Evolutionary conservation across 768 basidiomycete species (phyloP), one percentile per base, ranked within the genome.

Genomic region (Mrakia frigida): DNA sequence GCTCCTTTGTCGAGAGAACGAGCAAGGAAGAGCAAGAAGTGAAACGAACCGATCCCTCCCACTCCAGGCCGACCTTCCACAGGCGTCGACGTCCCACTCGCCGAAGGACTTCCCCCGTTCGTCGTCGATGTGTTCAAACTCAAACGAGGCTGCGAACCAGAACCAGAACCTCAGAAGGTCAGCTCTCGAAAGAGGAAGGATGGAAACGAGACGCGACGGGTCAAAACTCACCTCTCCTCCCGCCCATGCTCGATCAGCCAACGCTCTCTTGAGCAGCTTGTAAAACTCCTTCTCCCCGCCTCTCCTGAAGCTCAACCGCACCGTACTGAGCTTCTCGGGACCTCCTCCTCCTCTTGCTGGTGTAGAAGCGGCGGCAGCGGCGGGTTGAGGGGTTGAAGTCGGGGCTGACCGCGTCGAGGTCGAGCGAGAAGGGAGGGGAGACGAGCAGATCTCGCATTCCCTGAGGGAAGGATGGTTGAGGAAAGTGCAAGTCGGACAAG

Each of bases 401-500:
- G 78, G 37, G 46, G 73, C 39, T 76, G 81, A 43, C 73, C 79
- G 67, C 39, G 46, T 50, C 16, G 81, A 73, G 70, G 46, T 50
- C 16, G 81, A 73, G 70, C 74, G 28, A 25, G 80, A 56, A 39
- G 89, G 89, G 14, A 98, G 85, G 0, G 88, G 85, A 6, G 93
- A 90, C 7, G 86, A 87, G 81, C 96, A 98, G 3, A 98, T 91
- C 83, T 98, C 96, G 84, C 96, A 98, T 11, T 84, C 82, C 0
- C 83, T 83, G 74, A 94, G 85, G 0, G 88, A 90, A 0, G 89
- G 88, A 77, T 92, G 90, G 83, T 99, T 99, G 18, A 95, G 85
- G 82, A 95, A 99, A 1, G 96, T 98, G 82, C 97, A 99, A 1
- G 89, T 89, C 1, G 90, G 87, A 82, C 96, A 99, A 21, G 90